phyloP scores from a whole-genome alignment of 1,139 yeast genomes.

The Saccharomyces hybrid region DNA sequence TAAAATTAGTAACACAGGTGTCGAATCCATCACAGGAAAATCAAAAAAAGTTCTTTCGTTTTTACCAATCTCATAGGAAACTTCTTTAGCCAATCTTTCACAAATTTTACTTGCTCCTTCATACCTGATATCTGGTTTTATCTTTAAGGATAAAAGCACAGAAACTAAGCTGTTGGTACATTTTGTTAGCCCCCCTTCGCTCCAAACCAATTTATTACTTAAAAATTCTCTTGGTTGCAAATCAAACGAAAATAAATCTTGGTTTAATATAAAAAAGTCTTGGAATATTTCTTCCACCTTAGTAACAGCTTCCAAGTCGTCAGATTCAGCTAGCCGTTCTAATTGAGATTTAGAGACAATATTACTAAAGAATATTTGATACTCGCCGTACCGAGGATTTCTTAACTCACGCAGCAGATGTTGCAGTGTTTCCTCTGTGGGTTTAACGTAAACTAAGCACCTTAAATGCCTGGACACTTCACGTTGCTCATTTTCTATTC shows the following conservation, averaged over 20 bases:
- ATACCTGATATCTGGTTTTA: slow-evolving; percentile 70
- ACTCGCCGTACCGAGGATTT: slow-evolving; percentile 70
- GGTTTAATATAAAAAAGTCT: slow-evolving; percentile 70
- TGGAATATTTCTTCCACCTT: slow-evolving; percentile 77
- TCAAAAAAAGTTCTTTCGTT: slow-evolving; percentile 59
- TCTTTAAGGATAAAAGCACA: slow-evolving; percentile 61
- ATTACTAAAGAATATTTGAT: slow-evolving; percentile 73
- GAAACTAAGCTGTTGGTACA: slow-evolving; percentile 51
- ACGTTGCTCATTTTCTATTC: slow-evolving; percentile 52
- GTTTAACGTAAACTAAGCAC: slow-evolving; percentile 75
- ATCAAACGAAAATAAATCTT: slow-evolving; percentile 52
- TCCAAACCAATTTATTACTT: slow-evolving; percentile 36
- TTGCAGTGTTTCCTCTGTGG: slow-evolving; percentile 58
- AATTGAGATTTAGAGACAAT: slow-evolving; percentile 64
- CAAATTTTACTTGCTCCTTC: slow-evolving; percentile 44
- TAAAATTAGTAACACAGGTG: slow-evolving; percentile 69
- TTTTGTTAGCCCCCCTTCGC: slow-evolving; percentile 42
- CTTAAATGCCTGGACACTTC: slow-evolving; percentile 77
- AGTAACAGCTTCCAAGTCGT: slow-evolving; percentile 71
- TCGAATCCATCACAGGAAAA: slow-evolving; percentile 51
- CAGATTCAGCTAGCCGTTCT: slow-evolving; percentile 85
- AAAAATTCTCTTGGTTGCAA: slow-evolving; percentile 23
- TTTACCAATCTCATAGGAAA: slow-evolving; percentile 52
- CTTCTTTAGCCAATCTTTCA: slow-evolving; percentile 61
- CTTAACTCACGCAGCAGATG: slow-evolving; percentile 56